Conservation (phyloP, 2,329 filamentous ascomycete genomes). For the Neurospora sp. region DNA sequence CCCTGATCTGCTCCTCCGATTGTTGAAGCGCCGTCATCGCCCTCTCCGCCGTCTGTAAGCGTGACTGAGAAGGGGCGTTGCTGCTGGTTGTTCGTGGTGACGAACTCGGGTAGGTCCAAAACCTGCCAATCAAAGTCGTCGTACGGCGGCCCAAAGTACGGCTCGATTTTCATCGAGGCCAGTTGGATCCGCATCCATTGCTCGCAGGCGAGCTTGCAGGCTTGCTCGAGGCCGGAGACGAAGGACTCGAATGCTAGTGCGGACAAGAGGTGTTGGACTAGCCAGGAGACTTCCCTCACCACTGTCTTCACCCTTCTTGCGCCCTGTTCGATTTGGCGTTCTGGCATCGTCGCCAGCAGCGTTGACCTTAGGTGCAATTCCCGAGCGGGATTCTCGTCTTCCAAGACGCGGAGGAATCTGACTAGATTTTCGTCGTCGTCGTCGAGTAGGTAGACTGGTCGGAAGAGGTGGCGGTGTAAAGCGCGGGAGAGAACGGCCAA, state of each 20-base stretch:
- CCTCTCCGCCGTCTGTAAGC: slow-evolving; percentile 3
- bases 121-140: slow-evolving; percentile 27
- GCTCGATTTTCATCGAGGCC: slow-evolving; percentile 25
- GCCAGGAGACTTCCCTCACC: slow-evolving; percentile 24
- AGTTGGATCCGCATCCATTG: slow-evolving; percentile 25
- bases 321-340: slow-evolving; percentile 19
- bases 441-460: slow-evolving; percentile 24
- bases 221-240: slow-evolving; percentile 18
- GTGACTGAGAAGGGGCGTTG: background rate
- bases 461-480: slow-evolving; percentile 25
- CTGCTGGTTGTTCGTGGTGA: slow-evolving; percentile 3
- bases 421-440: slow-evolving; percentile 22
- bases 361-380: slow-evolving; percentile 24
- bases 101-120: slow-evolving; percentile 23
- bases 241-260: slow-evolving; percentile 24
- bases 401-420: slow-evolving; percentile 21
- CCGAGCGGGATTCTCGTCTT: slow-evolving; percentile 20
- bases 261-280: slow-evolving; percentile 24
- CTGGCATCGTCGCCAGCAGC: slow-evolving; percentile 22
- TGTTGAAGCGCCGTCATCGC: background rate
- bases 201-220: slow-evolving; percentile 21
- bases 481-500: slow-evolving; percentile 24
- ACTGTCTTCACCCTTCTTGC: slow-evolving; percentile 22
- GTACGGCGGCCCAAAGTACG: slow-evolving; percentile 26
- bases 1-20: background rate